phyloP scores from a whole-genome alignment of 2,329 filamentous ascomycete genomes.

The Nemania sp. region DNA sequence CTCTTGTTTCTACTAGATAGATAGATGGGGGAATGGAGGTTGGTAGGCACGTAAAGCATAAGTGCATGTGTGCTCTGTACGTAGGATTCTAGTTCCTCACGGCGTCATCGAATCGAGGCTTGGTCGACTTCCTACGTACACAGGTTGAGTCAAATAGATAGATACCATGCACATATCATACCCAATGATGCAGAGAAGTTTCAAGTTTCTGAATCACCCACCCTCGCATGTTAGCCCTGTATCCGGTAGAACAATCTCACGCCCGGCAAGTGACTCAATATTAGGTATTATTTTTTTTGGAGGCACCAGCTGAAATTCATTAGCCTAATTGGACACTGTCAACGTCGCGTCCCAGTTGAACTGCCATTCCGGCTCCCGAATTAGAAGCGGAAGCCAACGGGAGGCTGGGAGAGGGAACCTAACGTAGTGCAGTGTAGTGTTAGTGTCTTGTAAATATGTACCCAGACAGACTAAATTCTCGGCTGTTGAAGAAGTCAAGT shows the following conservation, averaged over 20 bases:
- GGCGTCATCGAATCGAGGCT: background rate
- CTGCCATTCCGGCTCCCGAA: constrained; percentile 34
- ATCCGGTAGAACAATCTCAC: background rate
- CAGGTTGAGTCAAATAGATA: background rate
- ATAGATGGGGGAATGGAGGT: constrained; percentile 2
- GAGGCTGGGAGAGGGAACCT: constrained; percentile 29
- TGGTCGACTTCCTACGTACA: background rate
- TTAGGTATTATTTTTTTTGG: constrained; percentile 7
- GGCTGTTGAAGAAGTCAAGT: constrained; percentile 18
- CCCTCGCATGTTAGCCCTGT: constrained; percentile 4
- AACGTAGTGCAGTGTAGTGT: constrained; percentile 3
- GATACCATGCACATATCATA: background rate
- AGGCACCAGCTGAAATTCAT: constrained; percentile 12
- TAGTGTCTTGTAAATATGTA: background rate
- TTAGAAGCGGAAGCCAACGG: constrained; percentile 37
- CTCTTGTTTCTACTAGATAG: constrained; percentile 14
- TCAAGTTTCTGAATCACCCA: background rate
- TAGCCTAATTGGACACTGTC: constrained; percentile 28
- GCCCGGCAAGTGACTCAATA: constrained; percentile 8
- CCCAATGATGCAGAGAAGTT: constrained; percentile 5
- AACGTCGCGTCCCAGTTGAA: constrained; percentile 21
- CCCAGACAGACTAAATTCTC: background rate
- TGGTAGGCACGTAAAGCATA: constrained; percentile 11
- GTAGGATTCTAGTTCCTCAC: background rate
- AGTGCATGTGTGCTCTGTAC: background rate